Base-by-base conservation (phyloP, 2,329 filamentous ascomycete species). In the Coniella lustricola region DNA sequence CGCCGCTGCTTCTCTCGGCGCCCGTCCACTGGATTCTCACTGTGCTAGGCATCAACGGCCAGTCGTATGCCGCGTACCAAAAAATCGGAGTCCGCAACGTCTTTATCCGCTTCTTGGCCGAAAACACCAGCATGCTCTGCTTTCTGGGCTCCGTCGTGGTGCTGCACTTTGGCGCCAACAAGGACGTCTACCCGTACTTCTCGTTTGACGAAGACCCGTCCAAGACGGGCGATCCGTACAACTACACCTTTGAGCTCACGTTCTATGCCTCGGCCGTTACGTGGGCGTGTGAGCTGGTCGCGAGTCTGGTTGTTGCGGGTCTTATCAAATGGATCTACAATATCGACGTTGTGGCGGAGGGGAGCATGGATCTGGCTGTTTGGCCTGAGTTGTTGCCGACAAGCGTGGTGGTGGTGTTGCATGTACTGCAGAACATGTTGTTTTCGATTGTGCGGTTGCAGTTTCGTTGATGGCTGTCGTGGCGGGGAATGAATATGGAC, bases 351-450 rank as follows among this genome's bases (percentile, higher is more conserved):
- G 81, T 79, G 16, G 68, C 77, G 35, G 82, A 85, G 66, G 82
- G 79, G 21, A 80, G 77, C 64, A 67, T 77, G 52, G 82, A 85
- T 63, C 67, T 85, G 55, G 75, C 74, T 7, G 76, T 79, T 48
- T 85, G 81, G 78, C 81, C 82, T 2, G 82, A 85, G 67, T 64
- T 85, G 58, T 64, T 85, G 57, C 82, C 82, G 16, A 83, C 82
- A 3, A 78, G 77, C 47, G 77, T 82, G 17, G 79, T 77, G 18
- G 81, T 84, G 18, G 80, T 79, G 68, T 67, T 85, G 61, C 82
- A 85, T 57, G 82, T 85, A 44, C 60, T 85, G 64, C 82, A 85
- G 66, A 85, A 85, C 62, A 85, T 85, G 82, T 64, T 85, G 48
- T 85, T 85, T 65, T 81, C 79, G 39, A 85, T 85, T 57, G 77